Percentiles rank a stretch among this genome's conserved stretches.
These are phyloP conservation scores for Hyphopichia burtonii DNA, from an alignment of 1,139 yeast species.

Conservation along the genomic window DNA sequence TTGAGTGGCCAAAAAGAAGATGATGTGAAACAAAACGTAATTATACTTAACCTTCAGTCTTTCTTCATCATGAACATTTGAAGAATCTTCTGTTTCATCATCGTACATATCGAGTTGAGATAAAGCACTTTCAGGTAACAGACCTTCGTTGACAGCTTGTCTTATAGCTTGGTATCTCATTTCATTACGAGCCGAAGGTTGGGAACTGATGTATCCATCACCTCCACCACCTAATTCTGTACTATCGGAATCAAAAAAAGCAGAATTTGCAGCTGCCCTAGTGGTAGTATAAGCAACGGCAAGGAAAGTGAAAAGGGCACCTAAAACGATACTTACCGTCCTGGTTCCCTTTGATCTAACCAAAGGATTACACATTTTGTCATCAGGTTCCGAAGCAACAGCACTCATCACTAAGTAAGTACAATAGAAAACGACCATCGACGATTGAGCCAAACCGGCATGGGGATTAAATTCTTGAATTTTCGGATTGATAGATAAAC, in stretches of 20 bases:
- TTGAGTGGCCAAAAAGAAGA: slow-evolving; percentile 93
- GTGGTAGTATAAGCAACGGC: slow-evolving; percentile 98
- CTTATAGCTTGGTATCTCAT: slow-evolving; percentile 86
- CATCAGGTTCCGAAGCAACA: slow-evolving; percentile 96
- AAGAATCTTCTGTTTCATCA: slow-evolving; percentile 40
- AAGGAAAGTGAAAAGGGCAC: slow-evolving; percentile 89
- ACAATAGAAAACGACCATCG: slow-evolving; percentile 93
- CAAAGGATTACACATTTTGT: slow-evolving; percentile 84
- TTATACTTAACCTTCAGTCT: slow-evolving; percentile 73
- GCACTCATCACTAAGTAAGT: slow-evolving; percentile 92
- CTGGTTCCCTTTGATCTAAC: slow-evolving; percentile 88
- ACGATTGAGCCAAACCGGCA: slow-evolving; percentile 95
- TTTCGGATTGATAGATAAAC: slow-evolving; percentile 72
- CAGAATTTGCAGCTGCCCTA: slow-evolving; percentile 84
- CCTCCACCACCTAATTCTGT: slow-evolving; percentile 12
- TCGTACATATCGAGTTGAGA: slow-evolving; percentile 64
- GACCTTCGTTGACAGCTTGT: slow-evolving; percentile 94
- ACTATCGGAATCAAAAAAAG: slow-evolving; percentile 44
- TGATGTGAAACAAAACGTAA: slow-evolving; percentile 83
- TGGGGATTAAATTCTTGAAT: slow-evolving; percentile 92
- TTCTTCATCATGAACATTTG: slow-evolving; percentile 56
- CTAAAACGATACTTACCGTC: slow-evolving; percentile 82
- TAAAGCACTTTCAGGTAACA: slow-evolving; percentile 89
- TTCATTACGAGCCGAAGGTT: slow-evolving; percentile 63
- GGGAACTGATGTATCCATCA: slow-evolving; percentile 32